A percentile compares a stretch with the other conserved stretches of the same genome.
These are phyloP conservation scores for Pseudoscleropodium purum DNA, from an alignment of 225 moss, liverwort and hornwort genomes.

Conservation along the genomic window DNA sequence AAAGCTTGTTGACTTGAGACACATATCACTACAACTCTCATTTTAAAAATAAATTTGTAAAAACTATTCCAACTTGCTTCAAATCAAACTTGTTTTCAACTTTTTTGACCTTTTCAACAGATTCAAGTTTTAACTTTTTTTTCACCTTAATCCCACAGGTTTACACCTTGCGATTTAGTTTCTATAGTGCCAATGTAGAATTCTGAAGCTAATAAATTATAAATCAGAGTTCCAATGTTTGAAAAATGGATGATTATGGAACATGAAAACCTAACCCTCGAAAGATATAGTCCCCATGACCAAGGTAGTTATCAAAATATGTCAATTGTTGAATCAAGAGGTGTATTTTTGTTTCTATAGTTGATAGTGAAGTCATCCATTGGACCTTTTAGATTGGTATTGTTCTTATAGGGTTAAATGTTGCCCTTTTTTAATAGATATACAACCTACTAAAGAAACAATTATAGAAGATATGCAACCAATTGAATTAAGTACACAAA, in stretches of 20 bases:
- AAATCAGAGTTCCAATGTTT: neutral
- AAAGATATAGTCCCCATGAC: fast-evolving
- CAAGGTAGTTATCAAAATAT: neutral
- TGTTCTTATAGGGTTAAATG: fast-evolving
- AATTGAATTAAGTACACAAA: neutral
- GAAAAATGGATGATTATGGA: neutral
- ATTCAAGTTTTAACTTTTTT: too few species aligned
- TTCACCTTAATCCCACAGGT: too few species aligned
- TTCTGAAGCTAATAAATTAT: neutral
- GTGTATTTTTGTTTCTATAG: neutral
- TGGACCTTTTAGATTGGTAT: fast-evolving
- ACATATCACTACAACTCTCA: neutral
- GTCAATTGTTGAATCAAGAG: neutral
- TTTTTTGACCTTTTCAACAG: neutral
- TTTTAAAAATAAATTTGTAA: neutral
- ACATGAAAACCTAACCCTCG: fast-evolving
- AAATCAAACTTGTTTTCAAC: neutral
- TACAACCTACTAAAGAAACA: neutral
- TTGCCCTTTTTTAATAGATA: fast-evolving
- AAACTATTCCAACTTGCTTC: neutral
- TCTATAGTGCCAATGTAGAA: neutral
- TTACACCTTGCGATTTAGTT: neutral
- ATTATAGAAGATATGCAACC: neutral
- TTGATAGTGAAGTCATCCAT: neutral
- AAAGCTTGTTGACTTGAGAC: too few species aligned